Percentiles rank a stretch among this genome's conserved stretches.
Conservation (phyloP, 2,329 filamentous ascomycete genomes). For the Magnaporthales sp. region DNA sequence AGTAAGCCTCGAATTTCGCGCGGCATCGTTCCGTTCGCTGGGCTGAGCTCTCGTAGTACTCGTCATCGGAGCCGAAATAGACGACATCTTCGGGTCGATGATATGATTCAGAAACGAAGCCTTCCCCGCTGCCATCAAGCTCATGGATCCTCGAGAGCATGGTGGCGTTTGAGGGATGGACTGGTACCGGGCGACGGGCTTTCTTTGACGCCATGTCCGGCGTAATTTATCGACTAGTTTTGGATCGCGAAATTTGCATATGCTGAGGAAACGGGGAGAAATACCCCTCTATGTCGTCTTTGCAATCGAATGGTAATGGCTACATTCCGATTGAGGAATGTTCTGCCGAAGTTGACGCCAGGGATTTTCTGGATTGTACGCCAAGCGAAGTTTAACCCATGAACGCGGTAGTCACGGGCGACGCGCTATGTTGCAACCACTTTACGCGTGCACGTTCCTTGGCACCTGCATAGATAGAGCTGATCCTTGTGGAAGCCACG, state of each 20-base stretch:
- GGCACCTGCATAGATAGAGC: neutral
- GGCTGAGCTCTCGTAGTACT: conserved; percentile 37
- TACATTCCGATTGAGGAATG: neutral
- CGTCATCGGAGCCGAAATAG: conserved; percentile 48
- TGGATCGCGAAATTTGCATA: neutral
- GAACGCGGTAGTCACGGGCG: neutral
- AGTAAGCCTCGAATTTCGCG: conserved; percentile 46
- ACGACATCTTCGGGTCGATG: conserved; percentile 37
- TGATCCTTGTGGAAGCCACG: neutral
- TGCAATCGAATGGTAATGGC: neutral
- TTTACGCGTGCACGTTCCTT: conserved; percentile 1
- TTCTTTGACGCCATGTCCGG: neutral
- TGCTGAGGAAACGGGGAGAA: neutral
- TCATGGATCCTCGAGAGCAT: neutral
- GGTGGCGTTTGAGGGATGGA: neutral
- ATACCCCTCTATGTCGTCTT: neutral
- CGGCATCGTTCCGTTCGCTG: conserved; percentile 47
- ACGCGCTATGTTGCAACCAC: neutral
- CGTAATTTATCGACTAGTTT: neutral
- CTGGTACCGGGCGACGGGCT: neutral
- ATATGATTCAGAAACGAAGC: conserved; percentile 24
- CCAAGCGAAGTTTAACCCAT: neutral
- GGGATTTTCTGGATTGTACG: neutral
- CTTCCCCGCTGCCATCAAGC: neutral
- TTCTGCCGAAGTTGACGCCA: neutral